phyloP scores from a whole-genome alignment of 345 rosid species.

The Linum usitatissimum region DNA sequence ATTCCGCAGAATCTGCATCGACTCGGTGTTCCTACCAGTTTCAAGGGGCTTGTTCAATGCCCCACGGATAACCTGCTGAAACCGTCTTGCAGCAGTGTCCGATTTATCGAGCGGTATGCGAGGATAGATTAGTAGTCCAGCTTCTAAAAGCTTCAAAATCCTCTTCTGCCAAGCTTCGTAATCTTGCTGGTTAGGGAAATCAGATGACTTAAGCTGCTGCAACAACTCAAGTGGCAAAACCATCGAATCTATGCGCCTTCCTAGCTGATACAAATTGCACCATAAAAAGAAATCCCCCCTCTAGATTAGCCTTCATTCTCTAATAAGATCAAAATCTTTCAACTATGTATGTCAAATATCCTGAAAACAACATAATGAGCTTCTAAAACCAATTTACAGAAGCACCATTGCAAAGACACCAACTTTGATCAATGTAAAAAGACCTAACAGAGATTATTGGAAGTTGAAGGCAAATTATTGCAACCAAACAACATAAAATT shows the following conservation, averaged over 20 bases:
- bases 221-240: conserved; percentile 8
- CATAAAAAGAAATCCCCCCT: neutral
- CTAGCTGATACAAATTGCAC: conserved; percentile 7
- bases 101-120: neutral
- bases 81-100: neutral
- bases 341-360: neutral
- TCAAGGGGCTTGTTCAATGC: conserved; percentile 9
- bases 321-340: neutral
- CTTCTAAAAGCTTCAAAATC: conserved; percentile 10
- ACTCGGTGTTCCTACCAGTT: conserved; percentile 2
- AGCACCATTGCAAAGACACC: neutral
- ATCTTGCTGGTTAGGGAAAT: conserved; percentile 8
- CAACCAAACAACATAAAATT: conserved; percentile 10
- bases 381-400: no score
- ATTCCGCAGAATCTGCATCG: conserved; percentile 7
- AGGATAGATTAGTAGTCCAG: conserved; percentile 5
- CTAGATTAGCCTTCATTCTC: neutral
- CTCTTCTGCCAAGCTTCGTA: conserved; percentile 8
- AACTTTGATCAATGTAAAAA: neutral
- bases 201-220: conserved; percentile 8
- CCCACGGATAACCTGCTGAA: conserved; percentile 9
- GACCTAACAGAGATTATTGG: neutral
- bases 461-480: neutral
- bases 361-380: neutral
- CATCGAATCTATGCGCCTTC: conserved; percentile 8